A percentile compares a stretch with the other conserved stretches of the same genome.
Evolutionary conservation across 1,139 yeast species (phyloP).

Genomic region (Spathaspora sp.): DNA sequence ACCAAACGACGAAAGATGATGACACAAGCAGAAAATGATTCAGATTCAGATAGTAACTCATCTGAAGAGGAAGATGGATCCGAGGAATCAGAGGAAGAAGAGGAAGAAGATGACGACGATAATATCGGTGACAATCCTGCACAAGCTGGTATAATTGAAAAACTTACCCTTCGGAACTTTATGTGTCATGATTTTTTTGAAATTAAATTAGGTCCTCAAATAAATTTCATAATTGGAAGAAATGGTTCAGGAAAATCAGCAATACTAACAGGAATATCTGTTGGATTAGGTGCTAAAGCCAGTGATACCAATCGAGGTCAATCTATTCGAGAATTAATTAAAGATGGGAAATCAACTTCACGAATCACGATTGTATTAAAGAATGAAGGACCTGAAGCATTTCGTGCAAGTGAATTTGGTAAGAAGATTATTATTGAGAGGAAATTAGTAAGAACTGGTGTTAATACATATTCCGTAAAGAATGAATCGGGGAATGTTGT

Average conservation of each 20-base stretch:
- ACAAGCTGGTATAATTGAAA: constrained; percentile 56
- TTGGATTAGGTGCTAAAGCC: constrained; percentile 94
- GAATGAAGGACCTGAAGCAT: constrained; percentile 68
- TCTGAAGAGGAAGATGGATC: constrained; percentile 4
- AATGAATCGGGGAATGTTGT: constrained; percentile 51
- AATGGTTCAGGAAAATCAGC: constrained; percentile 98
- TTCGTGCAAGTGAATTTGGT: constrained; percentile 65
- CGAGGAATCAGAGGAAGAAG: neutral
- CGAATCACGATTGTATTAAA: constrained; percentile 57
- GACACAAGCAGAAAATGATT: constrained; percentile 4
- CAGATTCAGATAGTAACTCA: neutral
- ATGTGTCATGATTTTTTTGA: constrained; percentile 85
- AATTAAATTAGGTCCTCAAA: constrained; percentile 73
- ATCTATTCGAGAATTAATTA: constrained; percentile 66
- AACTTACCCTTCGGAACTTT: constrained; percentile 61
- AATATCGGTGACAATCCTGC: constrained; percentile 25
- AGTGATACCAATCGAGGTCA: constrained; percentile 86
- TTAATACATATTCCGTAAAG: constrained; percentile 52
- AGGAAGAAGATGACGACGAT: constrained; percentile 1
- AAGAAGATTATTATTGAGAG: constrained; percentile 69
- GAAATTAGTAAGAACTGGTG: constrained; percentile 53
- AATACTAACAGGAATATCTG: constrained; percentile 82
- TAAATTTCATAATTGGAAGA: constrained; percentile 89
- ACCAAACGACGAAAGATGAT: constrained; percentile 2
- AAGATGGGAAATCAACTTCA: constrained; percentile 72